Evolutionary conservation across 2,329 filamentous ascomycete species (phyloP).

Genomic region (Conoideocrella luteorostrata): DNA sequence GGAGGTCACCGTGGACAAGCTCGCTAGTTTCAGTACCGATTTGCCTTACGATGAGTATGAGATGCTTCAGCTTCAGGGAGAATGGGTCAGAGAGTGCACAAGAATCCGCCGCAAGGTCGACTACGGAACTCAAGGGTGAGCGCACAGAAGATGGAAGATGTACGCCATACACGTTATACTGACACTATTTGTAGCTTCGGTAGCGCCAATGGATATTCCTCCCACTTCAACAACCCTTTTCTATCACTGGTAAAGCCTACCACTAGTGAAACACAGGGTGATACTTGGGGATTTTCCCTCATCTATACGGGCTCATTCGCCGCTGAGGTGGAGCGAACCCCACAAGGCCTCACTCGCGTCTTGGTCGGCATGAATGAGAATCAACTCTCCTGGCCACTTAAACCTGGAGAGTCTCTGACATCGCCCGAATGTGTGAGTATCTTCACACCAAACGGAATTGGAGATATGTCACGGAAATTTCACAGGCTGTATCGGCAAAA

Average conservation of each 20-base stretch:
- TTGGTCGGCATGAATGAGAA: conserved; percentile 54
- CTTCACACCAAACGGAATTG: conserved; percentile 52
- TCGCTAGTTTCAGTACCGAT: conserved; percentile 57
- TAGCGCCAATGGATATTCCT: conserved; percentile 55
- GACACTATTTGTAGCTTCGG: conserved; percentile 42
- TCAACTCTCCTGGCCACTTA: conserved; percentile 53
- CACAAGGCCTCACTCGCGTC: conserved; percentile 54
- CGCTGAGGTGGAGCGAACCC: conserved; percentile 55
- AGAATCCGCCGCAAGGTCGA: conserved; percentile 48
- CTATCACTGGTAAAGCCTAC: conserved; percentile 48
- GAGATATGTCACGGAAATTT: conserved; percentile 55
- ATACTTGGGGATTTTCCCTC: conserved; percentile 61
- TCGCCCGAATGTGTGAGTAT: conserved; percentile 58
- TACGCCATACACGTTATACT: not conserved
- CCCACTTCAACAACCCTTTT: conserved; percentile 60
- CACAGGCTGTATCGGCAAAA: conserved; percentile 57
- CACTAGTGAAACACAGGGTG: conserved; percentile 54
- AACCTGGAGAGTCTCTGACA: conserved; percentile 48
- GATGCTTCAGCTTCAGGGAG: conserved; percentile 55
- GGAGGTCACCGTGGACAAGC: conserved; percentile 47
- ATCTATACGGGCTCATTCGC: conserved; percentile 59
- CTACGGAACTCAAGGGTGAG: conserved; percentile 49
- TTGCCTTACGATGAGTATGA: conserved; percentile 54
- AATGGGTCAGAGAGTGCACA: conserved; percentile 55
- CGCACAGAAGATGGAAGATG: too few relatives aligned